Base-by-base conservation (phyloP, 169 alveolate species). In the Hammondia hammondi region DNA sequence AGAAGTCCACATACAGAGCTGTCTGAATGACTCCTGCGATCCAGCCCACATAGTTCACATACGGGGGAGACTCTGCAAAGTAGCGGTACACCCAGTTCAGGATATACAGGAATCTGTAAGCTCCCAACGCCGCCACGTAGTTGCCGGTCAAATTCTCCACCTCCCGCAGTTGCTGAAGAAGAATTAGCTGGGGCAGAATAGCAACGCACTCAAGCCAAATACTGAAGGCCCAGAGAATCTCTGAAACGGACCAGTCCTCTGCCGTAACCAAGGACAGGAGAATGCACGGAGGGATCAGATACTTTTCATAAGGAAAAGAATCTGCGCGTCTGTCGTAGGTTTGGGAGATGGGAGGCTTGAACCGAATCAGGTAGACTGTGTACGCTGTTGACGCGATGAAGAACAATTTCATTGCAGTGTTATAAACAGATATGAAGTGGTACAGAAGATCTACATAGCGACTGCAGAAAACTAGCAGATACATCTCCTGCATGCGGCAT, bases 131-230 rank as follows among this genome's bases (percentile, higher is more conserved):
- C 57, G 98, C 99, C 35, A 98, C 99, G 94, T 98, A 99, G 96
- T 99, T 98, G 4, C 99, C 98, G n/a, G 99, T 99, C 89, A 99
- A 97, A 93, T 98, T 98, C 96, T 99, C 99, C 12, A 99, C 99
- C 91, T 98, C 98, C 77, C 99, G 97, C 96, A 98, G 98, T 93
- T 98, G 98, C 94, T 99, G 98, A 84, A 99, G 96, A 96, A 99
- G 98, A 24, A 98, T 96, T 72, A 99, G 96, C 96, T 99, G 99
- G 32, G 99, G 99, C 52, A 99, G 94, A 93, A 99, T 98, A 67
- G 99, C 99, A 2, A 99, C 99, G 72, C 99, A 96, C 97, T 99
- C 99, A 71, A 99, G 98, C 99, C 99, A 99, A 48, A 99, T 97
- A 88, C 99, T 98, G 94, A 97, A 98, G 71, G 99, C 97, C 99